Evolutionary conservation across 108 stramenopile species (phyloP), one percentile per base, ranked within the genome.

Genomic region (Cylindrotheca closterium): DNA sequence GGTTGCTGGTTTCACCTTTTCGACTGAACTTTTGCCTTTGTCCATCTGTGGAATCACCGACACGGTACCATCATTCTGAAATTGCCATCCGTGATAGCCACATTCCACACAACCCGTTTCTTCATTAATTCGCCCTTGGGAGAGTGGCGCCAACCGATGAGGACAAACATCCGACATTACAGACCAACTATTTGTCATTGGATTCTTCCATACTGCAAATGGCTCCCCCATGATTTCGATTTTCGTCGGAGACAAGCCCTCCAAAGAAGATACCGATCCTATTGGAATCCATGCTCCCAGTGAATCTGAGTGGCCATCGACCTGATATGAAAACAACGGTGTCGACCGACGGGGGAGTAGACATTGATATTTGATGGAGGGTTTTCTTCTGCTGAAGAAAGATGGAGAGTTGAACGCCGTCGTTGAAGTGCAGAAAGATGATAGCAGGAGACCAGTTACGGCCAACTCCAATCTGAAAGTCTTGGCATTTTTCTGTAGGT

Each of bases 61-160:
- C 23, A 79, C 70, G 8, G 33, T 18, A 12, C 77, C 86, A 53
- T 62, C 61, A 30, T 33, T 64, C 15, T 71, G 51, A 52, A 86
- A 88, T 26, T 81, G 74, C 87, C 87, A 88, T 19, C 87, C 87
- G 55, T 88, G 87, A 57, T 88, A 81, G 15, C 77, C 77, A 46
- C 80, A 81, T 63, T 81, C 73, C 42, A 81, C 56, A 29, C 80
- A 78, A 8, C 66, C 66, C 17, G 71, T 60, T 5, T 63, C 30
- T 18, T 59, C 70, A 47, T 86, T 75, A 4, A 88, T 65, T n/a
- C 84, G 74, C 4, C 86, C 86, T 48, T 88, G 82, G 1, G 79
- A 80, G 4, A 88, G 75, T 12, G 86, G 84, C n/a, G 82, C 86
- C 34, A 83, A 67, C 4, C 84, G 66, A 60, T 88, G 86, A 17